Evolutionary conservation across 2,329 filamentous ascomycete genomes (phyloP).

Genomic region (Ascochyta koolunga): DNA sequence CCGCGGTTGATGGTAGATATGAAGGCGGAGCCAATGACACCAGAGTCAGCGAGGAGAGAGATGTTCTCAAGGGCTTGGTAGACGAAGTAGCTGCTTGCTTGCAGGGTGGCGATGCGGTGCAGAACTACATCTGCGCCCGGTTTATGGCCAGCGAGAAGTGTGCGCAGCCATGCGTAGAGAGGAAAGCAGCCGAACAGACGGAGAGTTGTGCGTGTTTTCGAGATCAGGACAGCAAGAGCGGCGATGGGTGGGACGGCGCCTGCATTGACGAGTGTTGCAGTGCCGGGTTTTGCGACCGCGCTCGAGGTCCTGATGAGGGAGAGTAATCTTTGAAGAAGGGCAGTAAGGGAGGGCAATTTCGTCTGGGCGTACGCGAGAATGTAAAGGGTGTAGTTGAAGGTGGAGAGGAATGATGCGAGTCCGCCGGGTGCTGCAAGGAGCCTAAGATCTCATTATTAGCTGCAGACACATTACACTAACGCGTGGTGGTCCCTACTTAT

Average conservation of each 20-base stretch:
- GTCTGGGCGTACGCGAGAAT: constrained; percentile 52
- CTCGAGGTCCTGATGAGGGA: constrained; percentile 42
- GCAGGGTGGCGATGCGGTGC: constrained; percentile 50
- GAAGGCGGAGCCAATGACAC: constrained; percentile 44
- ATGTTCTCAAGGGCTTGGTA: constrained; percentile 55
- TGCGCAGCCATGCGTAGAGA: constrained; percentile 53
- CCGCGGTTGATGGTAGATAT: constrained; percentile 48
- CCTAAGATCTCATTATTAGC: constrained; percentile 30
- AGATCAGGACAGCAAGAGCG: constrained; percentile 48
- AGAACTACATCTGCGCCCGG: constrained; percentile 50
- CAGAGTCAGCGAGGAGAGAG: constrained; percentile 50
- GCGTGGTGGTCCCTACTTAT: constrained; percentile 45
- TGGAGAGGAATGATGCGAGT: constrained; percentile 53
- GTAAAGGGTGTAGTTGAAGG: constrained; percentile 56
- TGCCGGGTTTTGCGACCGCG: constrained; percentile 29
- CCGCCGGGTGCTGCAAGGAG: constrained; percentile 53
- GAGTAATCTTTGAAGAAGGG: constrained; percentile 38
- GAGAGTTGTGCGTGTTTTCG: constrained; percentile 52
- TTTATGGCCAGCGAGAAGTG: constrained; percentile 50
- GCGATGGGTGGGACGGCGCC: constrained; percentile 41
- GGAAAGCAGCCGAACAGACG: constrained; percentile 53
- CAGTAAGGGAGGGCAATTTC: constrained; percentile 42
- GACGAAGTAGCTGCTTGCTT: constrained; percentile 51
- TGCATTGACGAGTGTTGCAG: constrained; percentile 32
- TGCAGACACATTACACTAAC: constrained; percentile 7